Evolutionary conservation across 2,329 filamentous ascomycete genomes (phyloP), one percentile per base, ranked within the genome.

Genomic region (Hypoxylon sp.): DNA sequence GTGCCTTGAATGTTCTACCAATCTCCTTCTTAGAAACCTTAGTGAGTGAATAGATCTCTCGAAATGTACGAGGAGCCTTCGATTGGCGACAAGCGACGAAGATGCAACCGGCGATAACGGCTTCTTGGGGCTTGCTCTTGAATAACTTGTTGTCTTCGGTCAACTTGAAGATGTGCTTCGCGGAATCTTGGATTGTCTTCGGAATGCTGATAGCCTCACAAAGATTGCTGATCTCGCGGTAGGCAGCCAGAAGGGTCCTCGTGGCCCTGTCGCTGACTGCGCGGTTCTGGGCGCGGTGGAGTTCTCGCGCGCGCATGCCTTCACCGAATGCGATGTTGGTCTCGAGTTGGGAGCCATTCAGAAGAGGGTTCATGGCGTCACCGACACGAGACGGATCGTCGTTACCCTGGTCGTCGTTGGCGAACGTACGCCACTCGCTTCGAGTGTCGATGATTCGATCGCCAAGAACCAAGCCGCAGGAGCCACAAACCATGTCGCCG

Each of bases 311-410:
- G 43, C 75, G 78, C 88, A 90, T 88, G 68, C 88, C 88, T 56
- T 95, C 93, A 62, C 90, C 91, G 76, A 92, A 96, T 51, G 92
- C 92, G 71, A 98, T 97, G 70, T 87, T 90, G 5, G 94, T 97
- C 76, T 94, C 89, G 47, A 97, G 89, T 81, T 97, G 94, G 70
- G 93, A 91, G 61, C 94, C 94, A 75, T 97, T 94, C 62, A 97
- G 86, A 45, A 99, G 89, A 57, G 93, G 91, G 76, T 98, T 97
- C 65, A 91, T 90, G 5, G 91, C 92, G 73, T 98, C 96, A 83
- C 96, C 96, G 70, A 99, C 95, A 93, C 96, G 96, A 63, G 94
- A 97, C 3, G 96, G 96, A 72, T 99, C 96, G 74, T 98, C 96
- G 75, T 92, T 94, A 75, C 93, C 93, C 79, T 97, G 93, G 78